These are phyloP conservation scores for Annulohypoxylon nitens DNA, from an alignment of 495 filamentous ascomycete species.

Conservation along the genomic window DNA sequence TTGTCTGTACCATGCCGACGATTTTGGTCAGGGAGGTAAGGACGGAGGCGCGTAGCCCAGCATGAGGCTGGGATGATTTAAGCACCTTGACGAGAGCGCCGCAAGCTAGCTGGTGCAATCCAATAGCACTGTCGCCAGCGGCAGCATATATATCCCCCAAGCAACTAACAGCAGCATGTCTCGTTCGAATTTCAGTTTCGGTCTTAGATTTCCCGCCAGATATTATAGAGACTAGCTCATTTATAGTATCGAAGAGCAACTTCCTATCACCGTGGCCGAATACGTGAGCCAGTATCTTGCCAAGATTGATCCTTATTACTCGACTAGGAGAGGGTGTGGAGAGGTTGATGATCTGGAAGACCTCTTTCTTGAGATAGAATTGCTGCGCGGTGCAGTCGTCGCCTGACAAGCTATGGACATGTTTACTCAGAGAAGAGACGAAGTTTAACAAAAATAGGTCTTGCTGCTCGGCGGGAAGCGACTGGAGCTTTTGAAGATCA, in stretches of 20 bases:
- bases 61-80: slow-evolving; percentile 83
- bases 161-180: slow-evolving; percentile 90
- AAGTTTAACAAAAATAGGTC: slow-evolving; percentile 93
- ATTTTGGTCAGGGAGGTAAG: slow-evolving; percentile 84
- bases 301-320: slow-evolving; percentile 89
- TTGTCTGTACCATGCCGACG: slow-evolving; percentile 74
- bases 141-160: slow-evolving; percentile 88
- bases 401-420: slow-evolving; percentile 78
- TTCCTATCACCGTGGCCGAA: slow-evolving; percentile 91
- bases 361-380: slow-evolving; percentile 86
- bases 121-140: slow-evolving; percentile 94
- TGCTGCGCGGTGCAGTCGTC: slow-evolving; percentile 89
- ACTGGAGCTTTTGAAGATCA: slow-evolving; percentile 87
- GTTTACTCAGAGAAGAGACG: slow-evolving; percentile 82
- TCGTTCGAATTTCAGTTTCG: slow-evolving; percentile 70
- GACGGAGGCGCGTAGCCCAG: slow-evolving; percentile 85
- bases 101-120: slow-evolving; percentile 79
- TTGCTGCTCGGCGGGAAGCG: slow-evolving; percentile 94
- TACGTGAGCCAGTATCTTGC: slow-evolving; percentile 84
- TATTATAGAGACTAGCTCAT: slow-evolving; percentile 82
- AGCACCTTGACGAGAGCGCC: slow-evolving; percentile 79
- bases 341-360: slow-evolving; percentile 92
- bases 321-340: slow-evolving; percentile 85
- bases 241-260: slow-evolving; percentile 91
- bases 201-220: slow-evolving; percentile 84